These are phyloP conservation scores for Francoa sonchifolia DNA, from an alignment of 441 rosid genomes.

Conservation along the genomic window DNA sequence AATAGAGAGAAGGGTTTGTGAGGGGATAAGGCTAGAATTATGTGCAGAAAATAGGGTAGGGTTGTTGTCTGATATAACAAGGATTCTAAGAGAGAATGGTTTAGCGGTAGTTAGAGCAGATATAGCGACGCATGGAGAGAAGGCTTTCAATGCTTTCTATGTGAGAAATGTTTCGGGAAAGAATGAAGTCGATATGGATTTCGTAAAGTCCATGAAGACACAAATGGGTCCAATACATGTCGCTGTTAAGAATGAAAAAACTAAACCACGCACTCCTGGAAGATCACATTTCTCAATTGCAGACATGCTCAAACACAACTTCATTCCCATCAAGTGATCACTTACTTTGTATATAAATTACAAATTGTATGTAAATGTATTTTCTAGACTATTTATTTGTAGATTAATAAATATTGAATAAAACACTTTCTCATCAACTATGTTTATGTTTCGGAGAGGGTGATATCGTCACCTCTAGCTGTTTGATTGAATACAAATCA, in stretches of 20 bases:
- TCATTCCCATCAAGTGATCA: too few species aligned
- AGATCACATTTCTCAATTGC: slow-evolving; percentile 31
- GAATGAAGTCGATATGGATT: slow-evolving; percentile 47
- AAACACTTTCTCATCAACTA: too few species aligned
- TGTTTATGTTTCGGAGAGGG: too few species aligned
- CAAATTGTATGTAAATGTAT: too few species aligned
- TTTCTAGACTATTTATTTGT: too few species aligned
- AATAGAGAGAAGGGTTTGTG: slow-evolving; percentile 36
- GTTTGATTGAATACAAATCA: too few species aligned
- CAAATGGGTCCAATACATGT: slow-evolving; percentile 52
- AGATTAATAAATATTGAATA: too few species aligned
- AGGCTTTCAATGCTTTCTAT: slow-evolving; percentile 40
- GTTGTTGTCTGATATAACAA: slow-evolving; percentile 31
- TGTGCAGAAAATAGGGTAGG: slow-evolving; percentile 31
- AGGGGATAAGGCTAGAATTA: slow-evolving; percentile 28
- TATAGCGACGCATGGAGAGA: slow-evolving; percentile 37
- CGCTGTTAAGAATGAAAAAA: slow-evolving; percentile 21
- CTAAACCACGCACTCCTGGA: slow-evolving; percentile 5
- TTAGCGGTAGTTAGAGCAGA: slow-evolving; percentile 36
- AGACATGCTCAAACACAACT: slow-evolving; percentile 30
- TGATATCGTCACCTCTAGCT: too few species aligned
- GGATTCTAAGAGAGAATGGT: slow-evolving; percentile 37
- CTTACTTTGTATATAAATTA: too few species aligned
- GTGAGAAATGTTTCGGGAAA: slow-evolving; percentile 44
- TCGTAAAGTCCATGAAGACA: slow-evolving; percentile 45